phyloP scores from a whole-genome alignment of 192 early-diverging fungal genomes.

The Gamsiella multidivaricata region DNA sequence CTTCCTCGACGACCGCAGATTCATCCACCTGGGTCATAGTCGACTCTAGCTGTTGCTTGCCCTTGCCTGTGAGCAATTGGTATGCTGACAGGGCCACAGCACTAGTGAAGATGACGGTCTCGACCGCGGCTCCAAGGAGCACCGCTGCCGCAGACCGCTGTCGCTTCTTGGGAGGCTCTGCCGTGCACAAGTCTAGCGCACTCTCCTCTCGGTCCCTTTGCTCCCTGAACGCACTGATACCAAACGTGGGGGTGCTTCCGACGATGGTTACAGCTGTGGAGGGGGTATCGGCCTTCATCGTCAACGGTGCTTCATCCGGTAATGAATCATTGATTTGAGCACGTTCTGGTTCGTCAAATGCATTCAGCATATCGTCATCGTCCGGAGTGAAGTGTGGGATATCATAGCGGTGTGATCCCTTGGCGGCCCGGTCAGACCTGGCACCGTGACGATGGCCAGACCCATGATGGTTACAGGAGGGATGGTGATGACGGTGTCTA shows the following conservation, averaged over 20 bases:
- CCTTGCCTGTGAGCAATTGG: slow-evolving; percentile 46
- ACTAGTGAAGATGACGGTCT: slow-evolving; percentile 56
- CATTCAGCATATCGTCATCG: neutral
- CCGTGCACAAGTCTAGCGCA: slow-evolving; percentile 1
- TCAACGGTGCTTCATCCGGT: slow-evolving; percentile 3
- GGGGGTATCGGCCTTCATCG: slow-evolving; percentile 5
- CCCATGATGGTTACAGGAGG: slow-evolving; percentile 12
- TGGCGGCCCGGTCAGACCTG: slow-evolving; percentile 2
- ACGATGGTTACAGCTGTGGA: slow-evolving; percentile 42
- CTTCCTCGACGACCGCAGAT: neutral
- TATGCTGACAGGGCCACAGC: slow-evolving; percentile 55
- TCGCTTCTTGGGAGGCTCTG: slow-evolving; percentile 47
- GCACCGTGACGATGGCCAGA: slow-evolving; percentile 13
- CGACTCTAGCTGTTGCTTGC: slow-evolving; percentile 9
- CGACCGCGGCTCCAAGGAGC: slow-evolving; percentile 46
- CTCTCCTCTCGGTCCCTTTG: slow-evolving; percentile 6
- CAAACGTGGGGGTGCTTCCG: slow-evolving; percentile 31
- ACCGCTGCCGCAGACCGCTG: slow-evolving; percentile 37
- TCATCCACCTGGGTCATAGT: neutral
- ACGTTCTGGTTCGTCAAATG: neutral
- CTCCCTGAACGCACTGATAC: slow-evolving; percentile 21
- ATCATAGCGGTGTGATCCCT: neutral
- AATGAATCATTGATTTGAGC: neutral
- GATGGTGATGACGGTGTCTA: slow-evolving; percentile 28
- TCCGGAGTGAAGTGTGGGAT: slow-evolving; percentile 1